phyloP scores from a whole-genome alignment of 2,329 filamentous ascomycete species.

The Monilinia vaccinii-corymbosi region DNA sequence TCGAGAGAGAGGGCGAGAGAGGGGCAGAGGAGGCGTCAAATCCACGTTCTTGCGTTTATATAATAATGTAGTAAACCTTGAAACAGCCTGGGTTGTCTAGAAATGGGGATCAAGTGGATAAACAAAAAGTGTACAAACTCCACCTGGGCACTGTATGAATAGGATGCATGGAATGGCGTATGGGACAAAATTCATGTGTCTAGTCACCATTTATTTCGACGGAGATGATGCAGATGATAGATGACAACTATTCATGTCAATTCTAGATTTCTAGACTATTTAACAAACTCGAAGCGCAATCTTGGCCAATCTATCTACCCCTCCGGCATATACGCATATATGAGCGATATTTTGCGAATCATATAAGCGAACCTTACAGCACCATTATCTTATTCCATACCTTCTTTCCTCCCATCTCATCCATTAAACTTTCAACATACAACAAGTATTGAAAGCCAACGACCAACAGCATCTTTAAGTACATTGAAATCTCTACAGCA shows the following conservation, averaged over 20 bases:
- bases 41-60: too few relatives aligned
- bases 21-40: too few relatives aligned
- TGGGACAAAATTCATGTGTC: background rate
- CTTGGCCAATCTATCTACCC: background rate
- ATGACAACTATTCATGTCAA: background rate
- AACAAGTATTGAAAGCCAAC: background rate
- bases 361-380: background rate
- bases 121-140: background rate
- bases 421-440: background rate
- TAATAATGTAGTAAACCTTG: too few relatives aligned
- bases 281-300: background rate
- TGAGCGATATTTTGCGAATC: background rate
- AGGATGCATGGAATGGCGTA: slow-evolving; percentile 1
- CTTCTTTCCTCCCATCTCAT: background rate
- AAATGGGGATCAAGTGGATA: background rate
- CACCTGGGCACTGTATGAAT: background rate
- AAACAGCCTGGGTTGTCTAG: background rate
- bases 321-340: background rate
- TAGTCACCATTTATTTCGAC: background rate
- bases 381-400: background rate
- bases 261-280: background rate
- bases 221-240: background rate
- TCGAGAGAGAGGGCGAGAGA: too few relatives aligned
- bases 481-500: background rate
- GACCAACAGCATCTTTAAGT: background rate